A percentile compares a stretch with the other conserved stretches of the same genome.
Conservation (phyloP, 768 basidiomycete species). For the Gloeostereum incarnatum region DNA sequence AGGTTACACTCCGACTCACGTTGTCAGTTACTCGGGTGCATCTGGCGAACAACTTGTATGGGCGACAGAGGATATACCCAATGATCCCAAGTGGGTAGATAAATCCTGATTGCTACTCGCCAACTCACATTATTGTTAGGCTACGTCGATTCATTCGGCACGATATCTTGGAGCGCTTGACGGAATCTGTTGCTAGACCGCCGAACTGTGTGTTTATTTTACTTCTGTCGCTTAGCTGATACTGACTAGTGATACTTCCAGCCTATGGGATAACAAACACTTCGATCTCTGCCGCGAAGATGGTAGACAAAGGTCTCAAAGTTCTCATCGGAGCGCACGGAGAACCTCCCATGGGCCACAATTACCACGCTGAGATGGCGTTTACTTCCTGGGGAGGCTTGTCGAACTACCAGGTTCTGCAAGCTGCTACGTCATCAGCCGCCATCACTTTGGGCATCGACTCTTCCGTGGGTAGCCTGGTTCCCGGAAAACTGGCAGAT, state of each 20-base stretch:
- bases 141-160: conserved; percentile 56
- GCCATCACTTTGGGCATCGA: conserved; percentile 59
- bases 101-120: not conserved
- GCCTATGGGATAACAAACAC: conserved; percentile 63
- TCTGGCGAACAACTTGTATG: conserved; percentile 63
- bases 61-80: conserved; percentile 55
- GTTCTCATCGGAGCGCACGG: conserved; percentile 71
- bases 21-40: conserved; percentile 74
- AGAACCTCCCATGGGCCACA: conserved; percentile 58
- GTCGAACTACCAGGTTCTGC: conserved; percentile 50
- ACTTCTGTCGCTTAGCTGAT: not conserved
- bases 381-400: conserved; percentile 57
- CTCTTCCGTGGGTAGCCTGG: conserved; percentile 52
- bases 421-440: conserved; percentile 57
- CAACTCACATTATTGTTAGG: conserved; percentile 22
- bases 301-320: conserved; percentile 55
- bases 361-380: conserved; percentile 70
- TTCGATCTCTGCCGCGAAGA: conserved; percentile 55
- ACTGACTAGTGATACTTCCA: conserved; percentile 14
- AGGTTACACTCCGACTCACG: conserved; percentile 62
- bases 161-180: conserved; percentile 47
- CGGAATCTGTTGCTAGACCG: conserved; percentile 55
- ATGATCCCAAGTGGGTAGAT: conserved; percentile 51
- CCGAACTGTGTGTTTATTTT: conserved; percentile 36
- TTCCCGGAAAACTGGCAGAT: conserved; percentile 62